Evolutionary conservation across 768 basidiomycete species (phyloP), one percentile per base, ranked within the genome.

Genomic region (Chalciporus sphaerocephalus): DNA sequence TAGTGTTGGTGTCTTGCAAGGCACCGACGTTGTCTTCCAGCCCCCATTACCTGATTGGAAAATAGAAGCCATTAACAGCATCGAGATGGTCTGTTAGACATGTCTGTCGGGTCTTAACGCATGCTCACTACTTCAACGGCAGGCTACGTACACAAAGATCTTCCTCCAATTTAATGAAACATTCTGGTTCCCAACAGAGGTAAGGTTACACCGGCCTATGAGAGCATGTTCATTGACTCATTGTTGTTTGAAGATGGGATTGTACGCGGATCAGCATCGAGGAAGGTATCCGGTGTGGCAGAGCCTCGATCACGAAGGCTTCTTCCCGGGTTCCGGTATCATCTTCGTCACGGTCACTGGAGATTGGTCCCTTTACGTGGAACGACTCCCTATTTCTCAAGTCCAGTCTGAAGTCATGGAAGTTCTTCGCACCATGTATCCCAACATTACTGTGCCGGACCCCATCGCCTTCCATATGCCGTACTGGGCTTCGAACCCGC

Each of bases 211-310:
- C 13, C 3, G 8, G 1, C 12, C 5, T 24, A 0, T 30, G 11
- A 9, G 18, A 9, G 10, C 7, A 35, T n/a, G 0, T n/a, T n/a
- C n/a, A n/a, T n/a, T n/a, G n/a, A n/a, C n/a, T n/a, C n/a, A n/a
- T n/a, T n/a, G n/a, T n/a, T 24, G 11, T 33, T 8, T 43, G 23
- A 38, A 64, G 65, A 54, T 67, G 64, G 80, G 70, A 9, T 55
- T 83, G 5, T 83, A 80, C 51, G 81, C 82, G 5, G 78, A 78
- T 44, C 59, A 63, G n/a, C 69, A 79, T 46, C 73, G 82, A 17
- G 83, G 83, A 6, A 69, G 72, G 25, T 85, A 83, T 61, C 79
- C 81, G 0, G 74, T 84, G 6, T 85, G 83, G 83, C 83, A 85
- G 55, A 78, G 72, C 54, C 57, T 85, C 37, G 83, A 85, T 56